Evolutionary conservation across 768 basidiomycete genomes (phyloP), one percentile per base, ranked within the genome.

Genomic region (Agaricus sinodeliciosus): DNA sequence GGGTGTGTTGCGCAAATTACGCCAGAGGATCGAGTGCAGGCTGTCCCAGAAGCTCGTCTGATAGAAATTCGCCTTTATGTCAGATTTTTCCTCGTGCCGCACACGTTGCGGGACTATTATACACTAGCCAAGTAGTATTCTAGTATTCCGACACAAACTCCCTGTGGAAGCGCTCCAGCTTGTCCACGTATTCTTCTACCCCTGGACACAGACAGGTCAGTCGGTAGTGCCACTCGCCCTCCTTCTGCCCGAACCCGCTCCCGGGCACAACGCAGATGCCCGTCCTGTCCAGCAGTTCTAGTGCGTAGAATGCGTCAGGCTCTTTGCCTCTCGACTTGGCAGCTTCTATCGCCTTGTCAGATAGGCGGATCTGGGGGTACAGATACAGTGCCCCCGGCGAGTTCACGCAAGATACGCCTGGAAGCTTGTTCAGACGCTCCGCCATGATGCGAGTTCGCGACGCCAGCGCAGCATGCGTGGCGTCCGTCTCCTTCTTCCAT

Each of bases 191-290:
- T 61, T 94, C 92, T 42, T 95, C 94, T 15, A 92, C 90, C 37
- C 91, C 92, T 2, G 93, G 94, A 62, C 94, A 96, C 58, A 98
- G 71, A 61, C 95, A 96, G 7, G 96, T 99, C 65, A 97, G 70
- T 34, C 95, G 74, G 65, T 96, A 87, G 69, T 99, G 95, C 69
- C 83, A 85, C 62, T 94, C 87, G 22, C 88, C 92, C 46, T 87
- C 84, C 69, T 78, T 86, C 73, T 97, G 94, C 4, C 94, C 94
- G 65, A 99, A 99, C 0, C 95, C 95, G 44, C 84, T 85, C 0
- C 95, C 95, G 4, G 94, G 90, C 4, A 97, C 90, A 18, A 90
- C 89, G 62, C 94, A 96, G 57, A 98, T 96, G 4, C 93, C 93
- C 0, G 92, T 94, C 66, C 79, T 78, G 57, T 95, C 91, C 48